Conservation (phyloP, 2,329 filamentous ascomycete species). For the Penicillium digitatum region DNA sequence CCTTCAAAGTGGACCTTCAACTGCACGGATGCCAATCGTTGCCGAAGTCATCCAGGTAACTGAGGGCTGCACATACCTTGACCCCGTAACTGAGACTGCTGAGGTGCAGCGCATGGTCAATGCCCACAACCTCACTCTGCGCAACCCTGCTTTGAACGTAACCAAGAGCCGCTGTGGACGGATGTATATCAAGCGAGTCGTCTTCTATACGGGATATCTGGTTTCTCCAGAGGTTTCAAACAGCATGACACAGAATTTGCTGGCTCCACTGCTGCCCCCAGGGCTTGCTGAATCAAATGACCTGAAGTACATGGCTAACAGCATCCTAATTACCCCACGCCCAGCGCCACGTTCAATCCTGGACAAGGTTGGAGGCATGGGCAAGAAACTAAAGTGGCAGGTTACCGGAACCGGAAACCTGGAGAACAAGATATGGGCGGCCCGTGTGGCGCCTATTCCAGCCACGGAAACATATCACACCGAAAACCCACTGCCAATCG, state of each 20-base stretch:
- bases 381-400: constrained; percentile 77
- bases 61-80: constrained; percentile 68
- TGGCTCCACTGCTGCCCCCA: constrained; percentile 57
- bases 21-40: constrained; percentile 61
- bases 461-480: constrained; percentile 67
- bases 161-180: constrained; percentile 45
- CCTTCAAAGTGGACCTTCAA: constrained; percentile 43
- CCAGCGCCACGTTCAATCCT: constrained; percentile 69
- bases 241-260: constrained; percentile 61
- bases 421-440: constrained; percentile 85
- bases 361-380: constrained; percentile 80
- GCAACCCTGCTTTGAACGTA: constrained; percentile 31
- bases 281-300: constrained; percentile 62
- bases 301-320: constrained; percentile 78
- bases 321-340: constrained; percentile 81
- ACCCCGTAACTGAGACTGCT: constrained; percentile 73
- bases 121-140: constrained; percentile 62
- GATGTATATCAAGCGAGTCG: constrained; percentile 75
- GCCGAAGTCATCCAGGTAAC: constrained; percentile 83
- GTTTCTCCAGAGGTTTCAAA: constrained; percentile 68
- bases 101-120: constrained; percentile 89
- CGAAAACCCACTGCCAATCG: constrained; percentile 70
- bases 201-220: constrained; percentile 91
- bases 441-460: constrained; percentile 68
- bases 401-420: constrained; percentile 70